Evolutionary conservation across 2,329 filamentous ascomycete species (phyloP).

Genomic region (Pezicula neosporulosa): DNA sequence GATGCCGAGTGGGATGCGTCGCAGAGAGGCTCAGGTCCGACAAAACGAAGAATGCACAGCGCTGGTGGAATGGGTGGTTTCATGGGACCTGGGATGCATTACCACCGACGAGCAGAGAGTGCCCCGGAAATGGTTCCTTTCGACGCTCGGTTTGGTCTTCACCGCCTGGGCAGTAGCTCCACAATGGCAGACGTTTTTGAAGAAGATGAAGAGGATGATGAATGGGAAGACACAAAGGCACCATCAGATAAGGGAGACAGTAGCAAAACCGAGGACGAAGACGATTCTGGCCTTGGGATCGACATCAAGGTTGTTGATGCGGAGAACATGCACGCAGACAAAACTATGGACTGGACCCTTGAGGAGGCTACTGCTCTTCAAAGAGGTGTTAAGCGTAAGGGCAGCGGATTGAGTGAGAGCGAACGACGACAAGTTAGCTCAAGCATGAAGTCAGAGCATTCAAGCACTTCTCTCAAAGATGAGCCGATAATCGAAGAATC

Average conservation of each 20-base stretch:
- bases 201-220: constrained; percentile 69
- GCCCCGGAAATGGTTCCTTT: constrained; percentile 77
- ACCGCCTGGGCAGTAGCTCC: constrained; percentile 61
- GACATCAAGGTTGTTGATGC: constrained; percentile 43
- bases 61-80: constrained; percentile 69
- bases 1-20: constrained; percentile 67
- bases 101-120: constrained; percentile 75
- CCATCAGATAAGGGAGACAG: constrained; percentile 29
- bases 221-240: constrained; percentile 32
- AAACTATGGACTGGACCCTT: constrained; percentile 36
- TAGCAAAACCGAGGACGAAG: constrained; percentile 32
- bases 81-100: constrained; percentile 66
- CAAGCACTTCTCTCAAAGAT: constrained; percentile 48
- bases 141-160: constrained; percentile 58
- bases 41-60: constrained; percentile 71
- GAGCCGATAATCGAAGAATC: constrained; percentile 47
- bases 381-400: constrained; percentile 36
- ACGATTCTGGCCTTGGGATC: constrained; percentile 32
- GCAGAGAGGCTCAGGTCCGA: constrained; percentile 49
- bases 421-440: constrained; percentile 31
- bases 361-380: constrained; percentile 27
- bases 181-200: constrained; percentile 87
- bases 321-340: constrained; percentile 33
- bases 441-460: constrained; percentile 45
- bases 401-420: constrained; percentile 43